A percentile compares a stretch with the other conserved stretches of the same genome.
Evolutionary conservation across 306 rosid genomes (phyloP).

Genomic region (Fagus sylvatica): DNA sequence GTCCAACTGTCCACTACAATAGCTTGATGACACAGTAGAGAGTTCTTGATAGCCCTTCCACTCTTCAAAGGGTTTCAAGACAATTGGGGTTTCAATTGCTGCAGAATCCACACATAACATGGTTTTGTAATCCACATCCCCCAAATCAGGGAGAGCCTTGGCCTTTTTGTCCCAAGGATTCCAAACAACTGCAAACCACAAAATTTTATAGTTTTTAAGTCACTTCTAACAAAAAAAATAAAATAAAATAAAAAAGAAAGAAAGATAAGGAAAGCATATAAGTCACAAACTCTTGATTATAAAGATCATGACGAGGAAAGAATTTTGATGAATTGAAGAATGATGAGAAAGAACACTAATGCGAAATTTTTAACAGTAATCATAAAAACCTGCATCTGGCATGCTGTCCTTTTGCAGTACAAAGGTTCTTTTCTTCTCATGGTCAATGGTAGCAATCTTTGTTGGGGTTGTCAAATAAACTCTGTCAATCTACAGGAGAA

Average conservation of each 20-base stretch:
- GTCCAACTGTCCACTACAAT: constrained; percentile 84
- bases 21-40: constrained; percentile 73
- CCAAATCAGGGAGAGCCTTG: constrained; percentile 60
- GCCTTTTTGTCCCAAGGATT: constrained; percentile 80
- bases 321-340: neutral
- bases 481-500: constrained; percentile 52
- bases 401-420: constrained; percentile 65
- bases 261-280: too few species aligned
- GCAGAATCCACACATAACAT: constrained; percentile 76
- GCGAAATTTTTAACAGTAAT: neutral
- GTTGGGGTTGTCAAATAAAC: constrained; percentile 57
- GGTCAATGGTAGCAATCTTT: constrained; percentile 79
- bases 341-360: neutral
- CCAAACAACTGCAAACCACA: constrained; percentile 60
- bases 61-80: constrained; percentile 68
- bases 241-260: too few species aligned
- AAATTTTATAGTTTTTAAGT: neutral
- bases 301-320: neutral
- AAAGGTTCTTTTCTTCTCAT: constrained; percentile 75
- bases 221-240: too few species aligned
- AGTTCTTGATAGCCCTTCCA: constrained; percentile 80
- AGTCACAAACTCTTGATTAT: neutral
- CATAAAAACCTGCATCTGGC: constrained; percentile 63
- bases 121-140: constrained; percentile 65
- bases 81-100: constrained; percentile 52